Evolutionary conservation across 805 yeast genomes (phyloP), one percentile per base, ranked within the genome.

Genomic region (Candida quercuum): DNA sequence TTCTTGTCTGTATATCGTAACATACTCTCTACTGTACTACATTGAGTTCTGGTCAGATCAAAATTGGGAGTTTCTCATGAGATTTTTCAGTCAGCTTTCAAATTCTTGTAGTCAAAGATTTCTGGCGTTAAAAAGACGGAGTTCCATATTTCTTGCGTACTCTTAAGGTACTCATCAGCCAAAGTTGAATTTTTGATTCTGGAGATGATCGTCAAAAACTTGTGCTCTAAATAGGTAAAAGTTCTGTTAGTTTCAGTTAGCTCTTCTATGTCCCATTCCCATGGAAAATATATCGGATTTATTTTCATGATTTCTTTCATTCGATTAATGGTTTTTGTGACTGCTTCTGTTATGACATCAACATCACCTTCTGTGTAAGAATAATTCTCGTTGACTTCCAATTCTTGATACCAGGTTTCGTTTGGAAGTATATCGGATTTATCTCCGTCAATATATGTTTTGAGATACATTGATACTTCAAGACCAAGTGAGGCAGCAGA

Each of bases 331-430:
- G 57, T 41, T 5, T 38, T 35, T 28, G 57, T 56, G 1, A 49
- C 40, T 3, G 64, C 63, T 37, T 48, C 39, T 18, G 71, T 51
- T 1, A 70, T 41, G 5, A 48, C 14, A 14, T 51, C 45, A 8
- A 57, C 38, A 33, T 79, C 85, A 0, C 47, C 34, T 13, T 43
- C 46, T 2, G 65, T 49, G 40, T 57, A 73, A 14, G 52, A 47
- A 49, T 80, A 80, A 6, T 63, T 49, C 48, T 80, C 86, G 46
- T 71, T 66, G 12, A 71, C 66, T 14, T 68, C 68, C 13, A 78
- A 54, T 26, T 63, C 65, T 3, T 57, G 47, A 32, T 66, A 71
- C 84, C 84, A 77, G 1, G 59, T 50, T 26, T 59, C 59, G 11
- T 41, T 40, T 11, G 57, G 47, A 10, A 48, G 29, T 33, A 42